Evolutionary conservation across 1,284 basidiomycete species (phyloP).

Genomic region (Somion occarium): DNA sequence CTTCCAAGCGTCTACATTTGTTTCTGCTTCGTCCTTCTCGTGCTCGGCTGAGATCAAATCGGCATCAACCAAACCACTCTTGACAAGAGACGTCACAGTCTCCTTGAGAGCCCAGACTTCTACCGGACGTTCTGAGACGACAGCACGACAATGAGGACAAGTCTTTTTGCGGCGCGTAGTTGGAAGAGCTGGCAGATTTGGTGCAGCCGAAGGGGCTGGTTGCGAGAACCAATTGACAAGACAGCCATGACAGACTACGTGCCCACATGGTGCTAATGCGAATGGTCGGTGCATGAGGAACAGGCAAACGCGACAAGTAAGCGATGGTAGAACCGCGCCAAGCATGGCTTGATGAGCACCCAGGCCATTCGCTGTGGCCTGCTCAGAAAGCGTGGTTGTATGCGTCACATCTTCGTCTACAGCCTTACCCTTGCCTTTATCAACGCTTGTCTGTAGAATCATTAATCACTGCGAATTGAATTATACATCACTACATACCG

Average conservation of each 20-base stretch:
- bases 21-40: slow-evolving; percentile 7
- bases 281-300: slow-evolving; percentile 68
- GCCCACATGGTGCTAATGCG: slow-evolving; percentile 69
- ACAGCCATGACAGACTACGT: slow-evolving; percentile 65
- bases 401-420: neutral
- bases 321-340: slow-evolving; percentile 47
- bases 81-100: slow-evolving; percentile 48
- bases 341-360: slow-evolving; percentile 42
- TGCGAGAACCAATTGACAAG: slow-evolving; percentile 64
- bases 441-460: neutral
- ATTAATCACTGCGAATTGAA: no score
- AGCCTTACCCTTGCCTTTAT: slow-evolving; percentile 4
- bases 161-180: slow-evolving; percentile 49
- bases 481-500: no score
- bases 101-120: slow-evolving; percentile 71
- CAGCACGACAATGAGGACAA: slow-evolving; percentile 69
- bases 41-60: slow-evolving; percentile 16
- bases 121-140: slow-evolving; percentile 55
- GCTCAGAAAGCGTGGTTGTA: neutral
- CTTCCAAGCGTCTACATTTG: slow-evolving; percentile 47
- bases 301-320: slow-evolving; percentile 72
- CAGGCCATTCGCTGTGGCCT: neutral
- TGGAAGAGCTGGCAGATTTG: slow-evolving; percentile 7
- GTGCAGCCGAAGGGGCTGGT: neutral
- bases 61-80: slow-evolving; percentile 45